These are phyloP conservation scores for Zangia roseola DNA, from an alignment of 768 basidiomycete genomes.

Conservation along the genomic window DNA sequence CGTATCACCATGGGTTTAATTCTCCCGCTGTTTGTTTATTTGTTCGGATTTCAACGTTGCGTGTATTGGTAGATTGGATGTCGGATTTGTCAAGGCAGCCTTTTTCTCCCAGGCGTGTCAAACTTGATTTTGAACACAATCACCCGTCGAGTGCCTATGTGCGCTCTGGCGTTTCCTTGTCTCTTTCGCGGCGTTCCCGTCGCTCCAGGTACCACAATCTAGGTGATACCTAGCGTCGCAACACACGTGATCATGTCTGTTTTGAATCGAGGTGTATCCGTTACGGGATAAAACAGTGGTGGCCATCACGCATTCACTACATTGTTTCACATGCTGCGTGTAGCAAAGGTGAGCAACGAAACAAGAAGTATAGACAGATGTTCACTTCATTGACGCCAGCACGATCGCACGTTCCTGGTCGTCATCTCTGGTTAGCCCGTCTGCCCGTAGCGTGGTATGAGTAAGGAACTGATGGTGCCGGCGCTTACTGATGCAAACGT, in stretches of 20 bases:
- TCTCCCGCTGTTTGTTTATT: background rate
- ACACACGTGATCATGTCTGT: slow-evolving; percentile 64
- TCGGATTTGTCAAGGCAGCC: background rate
- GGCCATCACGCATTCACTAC: slow-evolving; percentile 70
- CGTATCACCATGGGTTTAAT: slow-evolving; percentile 9
- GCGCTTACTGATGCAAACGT: slow-evolving; percentile 59
- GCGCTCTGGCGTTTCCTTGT: background rate
- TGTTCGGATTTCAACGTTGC: background rate
- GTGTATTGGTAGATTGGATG: slow-evolving; percentile 14
- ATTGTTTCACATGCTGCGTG: slow-evolving; percentile 63
- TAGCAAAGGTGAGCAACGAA: background rate
- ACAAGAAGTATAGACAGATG: background rate
- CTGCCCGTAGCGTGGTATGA: slow-evolving; percentile 33
- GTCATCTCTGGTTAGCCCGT: slow-evolving; percentile 82
- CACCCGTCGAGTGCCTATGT: background rate
- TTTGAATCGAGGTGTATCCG: slow-evolving; percentile 63
- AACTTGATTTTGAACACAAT: background rate
- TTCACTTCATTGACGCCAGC: slow-evolving; percentile 74
- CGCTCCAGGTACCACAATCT: slow-evolving; percentile 54
- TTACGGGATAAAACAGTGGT: slow-evolving; percentile 70
- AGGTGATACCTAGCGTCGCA: slow-evolving; percentile 56
- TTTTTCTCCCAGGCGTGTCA: background rate
- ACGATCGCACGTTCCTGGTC: slow-evolving; percentile 67
- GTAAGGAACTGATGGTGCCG: background rate
- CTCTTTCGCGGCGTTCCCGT: slow-evolving; percentile 27